A percentile compares a stretch with the other conserved stretches of the same genome.
Conservation (phyloP, 345 rosid genomes). For the Zanthoxylum bungeanum region DNA sequence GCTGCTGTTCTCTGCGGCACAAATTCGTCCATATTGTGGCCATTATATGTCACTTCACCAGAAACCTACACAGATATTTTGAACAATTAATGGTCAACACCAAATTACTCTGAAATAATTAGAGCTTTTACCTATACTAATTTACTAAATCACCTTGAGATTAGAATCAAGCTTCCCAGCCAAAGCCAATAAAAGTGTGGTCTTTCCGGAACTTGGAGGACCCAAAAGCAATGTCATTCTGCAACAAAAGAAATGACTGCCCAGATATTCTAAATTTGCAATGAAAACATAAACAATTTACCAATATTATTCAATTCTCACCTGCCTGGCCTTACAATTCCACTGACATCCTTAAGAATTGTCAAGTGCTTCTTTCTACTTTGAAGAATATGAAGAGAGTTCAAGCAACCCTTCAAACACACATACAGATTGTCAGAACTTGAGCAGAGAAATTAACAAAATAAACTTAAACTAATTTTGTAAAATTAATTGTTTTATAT, state of each 20-base stretch:
- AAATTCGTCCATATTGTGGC: constrained; percentile 40
- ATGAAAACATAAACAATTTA: neutral
- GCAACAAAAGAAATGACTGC: neutral
- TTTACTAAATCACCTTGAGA: constrained; percentile 32
- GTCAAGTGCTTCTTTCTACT: constrained; percentile 33
- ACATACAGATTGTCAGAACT: neutral
- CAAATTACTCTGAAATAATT: too few species aligned
- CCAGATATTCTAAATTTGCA: neutral
- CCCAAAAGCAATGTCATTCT: constrained; percentile 79
- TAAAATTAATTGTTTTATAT: neutral
- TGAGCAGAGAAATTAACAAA: neutral
- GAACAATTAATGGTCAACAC: neutral
- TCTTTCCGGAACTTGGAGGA: constrained; percentile 89
- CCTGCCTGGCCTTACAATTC: constrained; percentile 74
- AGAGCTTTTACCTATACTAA: neutral
- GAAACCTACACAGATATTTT: neutral
- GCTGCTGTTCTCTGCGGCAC: constrained; percentile 45
- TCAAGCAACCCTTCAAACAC: constrained; percentile 25
- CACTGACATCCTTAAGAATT: constrained; percentile 55
- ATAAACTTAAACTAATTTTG: neutral
- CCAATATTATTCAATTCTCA: neutral
- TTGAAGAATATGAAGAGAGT: constrained; percentile 24
- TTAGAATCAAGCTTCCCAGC: constrained; percentile 54
- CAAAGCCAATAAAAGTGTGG: constrained; percentile 64
- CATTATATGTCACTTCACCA: constrained; percentile 46